Evolutionary conservation across 1,139 yeast genomes (phyloP).

Genomic region (Diutina pseudorugosa): DNA sequence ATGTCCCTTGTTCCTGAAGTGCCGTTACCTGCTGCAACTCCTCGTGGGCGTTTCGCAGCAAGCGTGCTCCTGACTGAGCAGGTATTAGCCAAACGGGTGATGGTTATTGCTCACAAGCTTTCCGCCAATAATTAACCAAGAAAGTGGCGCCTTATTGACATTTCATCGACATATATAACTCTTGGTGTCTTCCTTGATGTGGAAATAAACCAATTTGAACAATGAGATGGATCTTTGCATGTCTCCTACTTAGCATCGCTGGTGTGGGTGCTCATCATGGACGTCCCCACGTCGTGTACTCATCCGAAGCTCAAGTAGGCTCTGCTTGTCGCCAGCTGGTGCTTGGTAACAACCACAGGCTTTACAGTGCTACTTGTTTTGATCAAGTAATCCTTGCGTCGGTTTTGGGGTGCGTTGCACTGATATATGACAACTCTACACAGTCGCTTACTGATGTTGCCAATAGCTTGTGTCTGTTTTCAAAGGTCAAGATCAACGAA

Average conservation of each 20-base stretch:
- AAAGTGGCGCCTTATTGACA: neutral
- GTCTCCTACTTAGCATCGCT: neutral
- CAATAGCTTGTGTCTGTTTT: neutral
- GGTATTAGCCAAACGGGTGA: neutral
- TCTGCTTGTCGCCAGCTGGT: neutral
- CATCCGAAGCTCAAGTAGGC: neutral
- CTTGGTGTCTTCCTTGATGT: neutral
- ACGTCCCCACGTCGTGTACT: neutral
- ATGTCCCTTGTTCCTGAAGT: neutral
- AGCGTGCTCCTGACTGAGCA: neutral
- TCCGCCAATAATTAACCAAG: too few species aligned
- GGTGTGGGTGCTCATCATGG: neutral
- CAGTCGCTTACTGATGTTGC: neutral
- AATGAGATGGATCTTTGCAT: neutral
- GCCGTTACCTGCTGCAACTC: neutral
- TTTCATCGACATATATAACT: neutral
- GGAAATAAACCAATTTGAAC: neutral
- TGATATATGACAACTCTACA: neutral
- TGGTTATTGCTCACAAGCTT: too few species aligned
- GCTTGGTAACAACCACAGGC: neutral
- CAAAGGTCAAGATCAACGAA: neutral
- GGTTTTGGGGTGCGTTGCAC: neutral
- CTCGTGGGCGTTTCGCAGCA: neutral
- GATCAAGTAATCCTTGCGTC: neutral
- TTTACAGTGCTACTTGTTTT: neutral